Percentiles rank a stretch among this genome's conserved stretches.
These are phyloP conservation scores for Rhizoclosmatium globosum DNA, from an alignment of 192 early-diverging fungal genomes.

Conservation along the genomic window DNA sequence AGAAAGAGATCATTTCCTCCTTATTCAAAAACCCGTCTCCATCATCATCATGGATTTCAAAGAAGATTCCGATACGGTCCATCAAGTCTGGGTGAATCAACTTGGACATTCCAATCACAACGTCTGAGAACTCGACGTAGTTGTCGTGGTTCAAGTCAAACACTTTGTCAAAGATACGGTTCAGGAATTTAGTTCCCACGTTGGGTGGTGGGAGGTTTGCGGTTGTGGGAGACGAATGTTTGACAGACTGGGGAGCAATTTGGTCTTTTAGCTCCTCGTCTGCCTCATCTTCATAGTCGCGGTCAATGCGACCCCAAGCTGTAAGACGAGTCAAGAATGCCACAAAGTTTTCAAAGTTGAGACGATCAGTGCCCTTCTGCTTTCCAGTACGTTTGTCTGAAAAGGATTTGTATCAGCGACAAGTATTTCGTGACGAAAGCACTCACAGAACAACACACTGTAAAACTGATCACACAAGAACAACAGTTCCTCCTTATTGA, in stretches of 20 bases:
- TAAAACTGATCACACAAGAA: slow-evolving; percentile 92
- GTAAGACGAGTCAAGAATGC: slow-evolving; percentile 50
- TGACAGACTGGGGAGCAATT: background rate
- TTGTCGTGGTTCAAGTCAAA: slow-evolving; percentile 63
- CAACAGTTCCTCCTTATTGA: slow-evolving; percentile 86
- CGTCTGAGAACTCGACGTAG: slow-evolving; percentile 78
- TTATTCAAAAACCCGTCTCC: slow-evolving; percentile 70
- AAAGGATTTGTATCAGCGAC: slow-evolving; percentile 41
- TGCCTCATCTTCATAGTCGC: slow-evolving; percentile 46
- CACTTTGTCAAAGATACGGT: slow-evolving; percentile 53
- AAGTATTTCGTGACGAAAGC: background rate
- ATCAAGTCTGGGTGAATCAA: slow-evolving; percentile 81
- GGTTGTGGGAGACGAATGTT: background rate
- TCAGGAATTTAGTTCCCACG: slow-evolving; percentile 46
- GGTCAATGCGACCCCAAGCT: slow-evolving; percentile 52
- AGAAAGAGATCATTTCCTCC: slow-evolving; percentile 83
- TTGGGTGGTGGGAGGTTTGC: slow-evolving; percentile 18
- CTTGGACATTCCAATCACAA: slow-evolving; percentile 79
- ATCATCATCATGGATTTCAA: slow-evolving; percentile 80
- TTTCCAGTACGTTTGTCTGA: slow-evolving; percentile 50
- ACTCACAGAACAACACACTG: slow-evolving; percentile 62
- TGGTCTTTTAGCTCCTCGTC: slow-evolving; percentile 31
- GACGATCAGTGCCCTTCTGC: slow-evolving; percentile 67
- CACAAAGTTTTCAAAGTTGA: slow-evolving; percentile 80
- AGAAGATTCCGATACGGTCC: slow-evolving; percentile 82